Conservation (phyloP, 768 basidiomycete genomes). For the Hysterangium stoloniferum region DNA sequence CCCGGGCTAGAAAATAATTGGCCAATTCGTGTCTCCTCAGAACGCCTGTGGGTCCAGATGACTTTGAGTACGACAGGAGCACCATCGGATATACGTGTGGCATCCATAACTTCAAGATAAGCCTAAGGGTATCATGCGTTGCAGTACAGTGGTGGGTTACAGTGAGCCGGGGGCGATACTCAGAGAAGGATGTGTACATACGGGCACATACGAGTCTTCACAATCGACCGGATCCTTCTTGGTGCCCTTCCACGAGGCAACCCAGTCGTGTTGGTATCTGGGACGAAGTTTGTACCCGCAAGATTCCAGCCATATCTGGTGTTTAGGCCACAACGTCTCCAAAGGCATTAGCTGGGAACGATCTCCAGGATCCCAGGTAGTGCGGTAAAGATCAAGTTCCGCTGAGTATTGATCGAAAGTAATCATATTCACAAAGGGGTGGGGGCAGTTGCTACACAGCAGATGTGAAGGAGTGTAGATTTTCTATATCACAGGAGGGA, state of each 20-base stretch:
- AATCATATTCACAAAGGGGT: too few species aligned
- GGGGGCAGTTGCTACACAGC: too few species aligned
- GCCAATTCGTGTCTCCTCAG: constrained; percentile 16
- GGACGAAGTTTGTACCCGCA: constrained; percentile 28
- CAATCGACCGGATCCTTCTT: background rate
- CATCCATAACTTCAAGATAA: constrained; percentile 17
- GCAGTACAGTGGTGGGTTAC: background rate
- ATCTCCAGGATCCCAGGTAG: background rate
- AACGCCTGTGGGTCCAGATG: background rate
- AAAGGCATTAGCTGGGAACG: background rate
- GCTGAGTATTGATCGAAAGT: too few species aligned
- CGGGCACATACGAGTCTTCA: constrained; percentile 10
- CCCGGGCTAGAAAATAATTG: constrained; percentile 16
- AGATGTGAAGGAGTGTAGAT: too few species aligned
- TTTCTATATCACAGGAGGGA: too few species aligned
- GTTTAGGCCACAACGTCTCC: constrained; percentile 18
- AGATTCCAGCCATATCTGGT: constrained; percentile 25
- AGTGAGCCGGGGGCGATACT: background rate
- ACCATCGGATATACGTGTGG: constrained; percentile 18
- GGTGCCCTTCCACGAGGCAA: constrained; percentile 25
- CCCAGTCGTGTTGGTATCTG: constrained; percentile 27
- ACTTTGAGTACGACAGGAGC: constrained; percentile 18
- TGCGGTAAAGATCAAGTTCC: too few species aligned
- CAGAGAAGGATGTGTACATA: background rate
- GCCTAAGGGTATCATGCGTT: too few species aligned